These are phyloP conservation scores for Termitomyces sp. DNA, from an alignment of 768 basidiomycete species.

Conservation along the genomic window DNA sequence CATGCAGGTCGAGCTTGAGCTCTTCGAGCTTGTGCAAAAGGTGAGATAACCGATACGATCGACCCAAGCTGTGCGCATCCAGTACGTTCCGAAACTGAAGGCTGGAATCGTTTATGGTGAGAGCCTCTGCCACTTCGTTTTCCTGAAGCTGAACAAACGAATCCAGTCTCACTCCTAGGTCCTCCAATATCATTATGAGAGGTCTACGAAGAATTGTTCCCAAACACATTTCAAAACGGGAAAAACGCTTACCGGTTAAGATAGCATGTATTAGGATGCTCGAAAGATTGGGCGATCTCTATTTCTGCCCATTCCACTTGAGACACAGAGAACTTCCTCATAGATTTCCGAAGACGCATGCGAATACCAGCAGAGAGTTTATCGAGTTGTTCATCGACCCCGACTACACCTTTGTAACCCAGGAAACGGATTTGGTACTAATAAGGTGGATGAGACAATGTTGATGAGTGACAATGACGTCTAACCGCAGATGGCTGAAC, in stretches of 20 bases:
- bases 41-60: constrained; percentile 44
- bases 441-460: not conserved
- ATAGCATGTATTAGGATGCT: constrained; percentile 57
- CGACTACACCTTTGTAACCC: constrained; percentile 81
- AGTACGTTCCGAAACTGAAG: constrained; percentile 47
- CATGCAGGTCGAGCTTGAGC: constrained; percentile 46
- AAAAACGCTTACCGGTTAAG: constrained; percentile 58
- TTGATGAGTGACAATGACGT: not conserved
- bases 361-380: constrained; percentile 44
- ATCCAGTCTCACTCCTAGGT: constrained; percentile 57
- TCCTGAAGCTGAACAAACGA: constrained; percentile 64
- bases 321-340: constrained; percentile 69
- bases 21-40: constrained; percentile 49
- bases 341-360: constrained; percentile 69
- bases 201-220: constrained; percentile 39
- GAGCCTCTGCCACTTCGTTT: constrained; percentile 49
- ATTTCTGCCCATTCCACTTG: constrained; percentile 52
- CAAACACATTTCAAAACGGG: not conserved
- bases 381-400: constrained; percentile 55
- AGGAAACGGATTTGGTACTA: constrained; percentile 81
- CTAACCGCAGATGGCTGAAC: constrained; percentile 62
- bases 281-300: constrained; percentile 70
- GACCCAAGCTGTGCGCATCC: constrained; percentile 41
- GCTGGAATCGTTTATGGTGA: constrained; percentile 58
- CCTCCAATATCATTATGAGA: constrained; percentile 76